phyloP scores from a whole-genome alignment of 1,284 basidiomycete genomes.

The Ustilago tritici region DNA sequence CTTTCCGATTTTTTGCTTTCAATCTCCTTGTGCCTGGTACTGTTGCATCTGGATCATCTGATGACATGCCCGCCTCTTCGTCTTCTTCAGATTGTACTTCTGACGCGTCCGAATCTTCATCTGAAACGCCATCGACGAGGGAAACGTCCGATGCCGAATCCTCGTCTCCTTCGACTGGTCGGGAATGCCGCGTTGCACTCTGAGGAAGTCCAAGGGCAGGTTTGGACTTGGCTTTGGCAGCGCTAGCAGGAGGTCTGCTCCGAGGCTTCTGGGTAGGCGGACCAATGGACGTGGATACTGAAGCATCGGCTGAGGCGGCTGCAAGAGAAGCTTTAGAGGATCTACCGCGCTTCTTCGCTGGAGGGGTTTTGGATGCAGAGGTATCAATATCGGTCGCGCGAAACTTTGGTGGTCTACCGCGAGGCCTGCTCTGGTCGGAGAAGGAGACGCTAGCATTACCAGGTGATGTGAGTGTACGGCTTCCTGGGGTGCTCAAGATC shows the following conservation, averaged over 20 bases:
- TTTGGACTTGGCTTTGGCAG: constrained; percentile 15
- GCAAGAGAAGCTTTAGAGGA: neutral
- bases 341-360: constrained; percentile 3
- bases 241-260: constrained; percentile 20
- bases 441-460: constrained; percentile 22
- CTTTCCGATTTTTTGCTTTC: constrained; percentile 29
- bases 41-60: constrained; percentile 18
- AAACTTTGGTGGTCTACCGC: constrained; percentile 8
- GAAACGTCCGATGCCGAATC: constrained; percentile 36
- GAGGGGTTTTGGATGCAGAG: neutral
- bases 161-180: constrained; percentile 2
- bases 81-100: constrained; percentile 24
- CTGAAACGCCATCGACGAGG: constrained; percentile 39
- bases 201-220: constrained; percentile 10
- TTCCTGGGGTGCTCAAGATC: constrained; percentile 17
- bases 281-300: constrained; percentile 6
- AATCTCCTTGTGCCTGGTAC: neutral
- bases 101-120: constrained; percentile 28
- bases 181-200: constrained; percentile 7
- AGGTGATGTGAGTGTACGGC: constrained; percentile 11
- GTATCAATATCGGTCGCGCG: neutral
- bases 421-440: constrained; percentile 16
- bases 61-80: constrained; percentile 14
- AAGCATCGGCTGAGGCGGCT: neutral
- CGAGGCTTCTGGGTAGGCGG: constrained; percentile 11